Base-by-base conservation (phyloP, 163 green algal species). In the Scenedesmus sp. region DNA sequence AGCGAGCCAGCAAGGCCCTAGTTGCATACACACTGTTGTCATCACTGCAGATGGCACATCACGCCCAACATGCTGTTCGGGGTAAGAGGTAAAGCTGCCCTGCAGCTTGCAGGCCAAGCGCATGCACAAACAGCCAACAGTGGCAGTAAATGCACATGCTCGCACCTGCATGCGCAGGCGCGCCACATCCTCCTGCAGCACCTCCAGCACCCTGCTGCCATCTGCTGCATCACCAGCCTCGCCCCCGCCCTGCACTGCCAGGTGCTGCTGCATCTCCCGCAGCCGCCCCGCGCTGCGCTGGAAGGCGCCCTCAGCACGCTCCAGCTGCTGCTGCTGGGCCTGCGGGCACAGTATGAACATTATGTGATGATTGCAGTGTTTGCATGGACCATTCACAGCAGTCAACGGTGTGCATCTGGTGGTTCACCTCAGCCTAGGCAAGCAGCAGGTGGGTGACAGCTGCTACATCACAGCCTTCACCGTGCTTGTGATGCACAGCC, bases 181-280 rank as follows among this genome's bases (percentile, higher is more conserved):
- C 60, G 91, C 93, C 10, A 96, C 94, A 76, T 96, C 94, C 73
- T 96, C 93, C 12, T 64, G 84, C 64, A 96, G 81, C 64, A 90
- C 84, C 67, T 95, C 94, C 82, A 96, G 67, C 81, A 96, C 82
- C 91, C 88, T 92, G 23, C 10, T 18, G 23, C 82, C 89, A n/a
- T 89, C 83, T 64, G n/a, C n/a, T n/a, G 26, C 89, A 26, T 60
- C 88, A 2, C 60, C 62, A 3, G 16, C 57, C 2, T 34, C 16
- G 56, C 54, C 52, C 8, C 88, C 88, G 13, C 88, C 88, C 20
- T 88, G 88, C 18, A 5, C 18, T 62, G 26, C 26, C 20, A 88
- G 55, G 59, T 82, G 79, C 79, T 82, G 60, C 89, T 95, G 94
- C 79, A 95, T 89, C 87, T 96, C 91, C 8, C 94, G 90, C 56